phyloP scores from a whole-genome alignment of 2,329 filamentous ascomycete species.

The Cytospora chrysosperma region DNA sequence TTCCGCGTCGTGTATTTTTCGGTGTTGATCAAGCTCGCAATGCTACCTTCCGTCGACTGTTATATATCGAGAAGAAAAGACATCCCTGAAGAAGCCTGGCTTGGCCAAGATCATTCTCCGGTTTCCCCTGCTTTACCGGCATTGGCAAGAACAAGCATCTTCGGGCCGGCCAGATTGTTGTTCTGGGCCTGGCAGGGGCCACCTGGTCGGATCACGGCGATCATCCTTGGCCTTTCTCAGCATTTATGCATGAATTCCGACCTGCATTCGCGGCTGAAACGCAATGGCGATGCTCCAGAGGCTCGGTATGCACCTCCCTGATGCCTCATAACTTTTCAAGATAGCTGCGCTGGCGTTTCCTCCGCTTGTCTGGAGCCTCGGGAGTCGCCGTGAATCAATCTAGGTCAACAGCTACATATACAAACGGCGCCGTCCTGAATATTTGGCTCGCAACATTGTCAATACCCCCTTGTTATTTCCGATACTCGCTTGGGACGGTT shows the following conservation, averaged over 20 bases:
- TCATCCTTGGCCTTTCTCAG: background rate
- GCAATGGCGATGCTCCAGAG: background rate
- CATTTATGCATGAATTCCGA: background rate
- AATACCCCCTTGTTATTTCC: background rate
- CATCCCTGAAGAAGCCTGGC: background rate
- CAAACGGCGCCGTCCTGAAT: background rate
- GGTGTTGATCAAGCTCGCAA: background rate
- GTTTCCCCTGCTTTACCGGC: background rate
- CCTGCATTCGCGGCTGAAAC: background rate
- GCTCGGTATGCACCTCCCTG: background rate
- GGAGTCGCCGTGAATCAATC: background rate
- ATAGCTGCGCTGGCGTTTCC: background rate
- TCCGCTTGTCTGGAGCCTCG: conserved; percentile 1
- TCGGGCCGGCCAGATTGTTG: background rate
- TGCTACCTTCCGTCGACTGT: background rate
- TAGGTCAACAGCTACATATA: background rate
- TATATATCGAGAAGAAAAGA: background rate
- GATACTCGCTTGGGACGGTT: background rate
- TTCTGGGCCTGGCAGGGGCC: background rate
- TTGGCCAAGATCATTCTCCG: background rate
- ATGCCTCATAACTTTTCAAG: background rate
- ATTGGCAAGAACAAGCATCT: background rate
- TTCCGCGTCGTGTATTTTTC: background rate
- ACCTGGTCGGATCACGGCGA: background rate
- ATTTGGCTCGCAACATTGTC: background rate